These are phyloP conservation scores for Aspergillus olivimuriae DNA, from an alignment of 495 filamentous ascomycete species.

Conservation along the genomic window DNA sequence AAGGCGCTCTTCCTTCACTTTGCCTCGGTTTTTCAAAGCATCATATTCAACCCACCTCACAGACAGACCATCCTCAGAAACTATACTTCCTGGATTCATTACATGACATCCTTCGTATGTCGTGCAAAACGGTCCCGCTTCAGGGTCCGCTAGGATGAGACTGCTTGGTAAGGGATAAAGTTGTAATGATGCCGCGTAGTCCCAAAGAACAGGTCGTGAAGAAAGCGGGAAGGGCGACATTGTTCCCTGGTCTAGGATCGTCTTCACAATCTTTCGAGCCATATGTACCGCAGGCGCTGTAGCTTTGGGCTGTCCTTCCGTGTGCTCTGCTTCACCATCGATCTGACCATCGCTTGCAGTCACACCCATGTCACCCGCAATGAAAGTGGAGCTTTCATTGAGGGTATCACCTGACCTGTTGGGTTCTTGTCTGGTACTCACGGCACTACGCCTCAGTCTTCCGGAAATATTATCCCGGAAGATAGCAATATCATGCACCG, in stretches of 20 bases:
- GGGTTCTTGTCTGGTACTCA: slow-evolving; percentile 42
- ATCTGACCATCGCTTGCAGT: not conserved
- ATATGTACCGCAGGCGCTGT: slow-evolving; percentile 43
- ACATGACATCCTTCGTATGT: slow-evolving; percentile 95
- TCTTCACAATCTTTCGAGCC: slow-evolving; percentile 84
- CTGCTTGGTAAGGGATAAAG: slow-evolving; percentile 86
- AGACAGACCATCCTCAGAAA: slow-evolving; percentile 55
- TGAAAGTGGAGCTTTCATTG: slow-evolving; percentile 15
- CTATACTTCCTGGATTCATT: slow-evolving; percentile 81
- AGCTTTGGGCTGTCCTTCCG: slow-evolving; percentile 10
- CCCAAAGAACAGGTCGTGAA: slow-evolving; percentile 79
- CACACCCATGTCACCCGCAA: not conserved
- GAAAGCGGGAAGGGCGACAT: slow-evolving; percentile 77
- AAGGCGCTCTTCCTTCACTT: slow-evolving; percentile 42
- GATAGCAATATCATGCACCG: slow-evolving; percentile 75
- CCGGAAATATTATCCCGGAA: slow-evolving; percentile 80
- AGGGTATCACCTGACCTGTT: slow-evolving; percentile 16
- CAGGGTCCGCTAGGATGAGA: slow-evolving; percentile 73
- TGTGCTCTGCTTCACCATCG: not conserved
- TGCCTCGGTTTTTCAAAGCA: slow-evolving; percentile 49
- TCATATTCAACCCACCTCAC: slow-evolving; percentile 86
- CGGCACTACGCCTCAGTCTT: slow-evolving; percentile 64
- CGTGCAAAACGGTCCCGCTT: slow-evolving; percentile 71
- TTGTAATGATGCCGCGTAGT: slow-evolving; percentile 64
- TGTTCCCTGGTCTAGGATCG: slow-evolving; percentile 85